These are phyloP conservation scores for Fusarium sp. DNA, from an alignment of 2,329 filamentous ascomycete species.

Conservation along the genomic window DNA sequence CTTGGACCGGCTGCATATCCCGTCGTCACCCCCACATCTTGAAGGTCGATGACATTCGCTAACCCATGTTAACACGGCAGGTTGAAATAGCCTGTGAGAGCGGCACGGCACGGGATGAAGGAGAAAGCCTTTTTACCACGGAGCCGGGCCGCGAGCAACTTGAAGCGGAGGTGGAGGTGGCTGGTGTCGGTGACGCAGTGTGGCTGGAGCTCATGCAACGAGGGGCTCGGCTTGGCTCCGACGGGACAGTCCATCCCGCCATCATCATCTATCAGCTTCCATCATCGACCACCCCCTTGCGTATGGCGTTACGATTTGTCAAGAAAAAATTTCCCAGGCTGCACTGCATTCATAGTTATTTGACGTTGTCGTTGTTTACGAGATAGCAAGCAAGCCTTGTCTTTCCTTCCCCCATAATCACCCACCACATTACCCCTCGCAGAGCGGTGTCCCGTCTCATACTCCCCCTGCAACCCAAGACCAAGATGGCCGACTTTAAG, in stretches of 20 bases:
- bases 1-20: background rate
- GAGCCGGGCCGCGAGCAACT: background rate
- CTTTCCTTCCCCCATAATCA: slow-evolving; percentile 12
- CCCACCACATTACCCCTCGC: slow-evolving; percentile 4
- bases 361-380: slow-evolving; percentile 11
- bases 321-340: slow-evolving; percentile 21
- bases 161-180: slow-evolving; percentile 34
- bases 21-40: background rate
- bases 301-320: slow-evolving; percentile 8
- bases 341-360: slow-evolving; percentile 4
- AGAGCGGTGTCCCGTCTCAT: slow-evolving; percentile 16
- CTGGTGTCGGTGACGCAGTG: slow-evolving; percentile 41
- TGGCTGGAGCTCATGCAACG: slow-evolving; percentile 35
- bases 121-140: background rate
- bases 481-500: slow-evolving; percentile 80
- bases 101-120: background rate
- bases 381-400: slow-evolving; percentile 25
- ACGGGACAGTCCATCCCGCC: background rate
- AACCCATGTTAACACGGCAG: background rate
- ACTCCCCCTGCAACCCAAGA: slow-evolving; percentile 47
- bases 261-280: slow-evolving; percentile 43
- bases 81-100: background rate
- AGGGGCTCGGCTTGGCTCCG: slow-evolving; percentile 19
- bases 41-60: background rate
- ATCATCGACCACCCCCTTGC: slow-evolving; percentile 35